Conservation (phyloP, 1,284 basidiomycete species). For the Cryptococcus sp. region DNA sequence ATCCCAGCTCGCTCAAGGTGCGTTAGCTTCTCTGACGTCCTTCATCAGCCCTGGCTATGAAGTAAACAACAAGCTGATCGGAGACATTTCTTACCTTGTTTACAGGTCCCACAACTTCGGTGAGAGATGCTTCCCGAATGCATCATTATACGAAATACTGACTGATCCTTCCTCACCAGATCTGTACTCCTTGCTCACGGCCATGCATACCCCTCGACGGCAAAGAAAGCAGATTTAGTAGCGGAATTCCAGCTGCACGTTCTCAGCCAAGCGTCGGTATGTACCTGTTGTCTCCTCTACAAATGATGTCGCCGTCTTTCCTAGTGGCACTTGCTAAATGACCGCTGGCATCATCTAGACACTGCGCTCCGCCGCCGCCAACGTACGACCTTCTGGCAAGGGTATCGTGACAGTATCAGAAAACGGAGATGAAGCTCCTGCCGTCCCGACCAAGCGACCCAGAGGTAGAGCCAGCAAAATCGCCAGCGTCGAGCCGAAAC, state of each 20-base stretch:
- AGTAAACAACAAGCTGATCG: slow-evolving; percentile 9
- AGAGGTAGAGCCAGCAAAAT: slow-evolving; percentile 27
- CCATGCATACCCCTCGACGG: slow-evolving; percentile 70
- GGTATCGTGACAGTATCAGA: slow-evolving; percentile 48
- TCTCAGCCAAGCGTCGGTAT: slow-evolving; percentile 61
- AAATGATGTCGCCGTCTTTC: background rate
- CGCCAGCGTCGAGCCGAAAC: slow-evolving; percentile 6
- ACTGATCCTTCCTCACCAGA: slow-evolving; percentile 17
- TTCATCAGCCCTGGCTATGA: background rate
- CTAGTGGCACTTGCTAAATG: background rate
- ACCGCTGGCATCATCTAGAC: background rate
- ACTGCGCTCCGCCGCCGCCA: slow-evolving; percentile 18
- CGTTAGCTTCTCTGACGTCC: slow-evolving; percentile 8
- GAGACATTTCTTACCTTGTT: background rate
- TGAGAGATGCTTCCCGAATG: slow-evolving; percentile 16
- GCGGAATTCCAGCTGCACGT: slow-evolving; percentile 76
- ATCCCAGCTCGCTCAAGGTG: slow-evolving; percentile 68
- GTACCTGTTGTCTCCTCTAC: slow-evolving; percentile 11
- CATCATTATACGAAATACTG: background rate
- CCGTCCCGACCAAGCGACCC: slow-evolving; percentile 24
- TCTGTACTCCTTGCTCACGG: slow-evolving; percentile 76
- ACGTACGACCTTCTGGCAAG: slow-evolving; percentile 39
- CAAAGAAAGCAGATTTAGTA: slow-evolving; percentile 84
- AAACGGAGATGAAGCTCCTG: slow-evolving; percentile 24
- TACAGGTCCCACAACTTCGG: slow-evolving; percentile 52